These are phyloP conservation scores for Mycogone perniciosa DNA, from an alignment of 2,329 filamentous ascomycete species.

Conservation along the genomic window DNA sequence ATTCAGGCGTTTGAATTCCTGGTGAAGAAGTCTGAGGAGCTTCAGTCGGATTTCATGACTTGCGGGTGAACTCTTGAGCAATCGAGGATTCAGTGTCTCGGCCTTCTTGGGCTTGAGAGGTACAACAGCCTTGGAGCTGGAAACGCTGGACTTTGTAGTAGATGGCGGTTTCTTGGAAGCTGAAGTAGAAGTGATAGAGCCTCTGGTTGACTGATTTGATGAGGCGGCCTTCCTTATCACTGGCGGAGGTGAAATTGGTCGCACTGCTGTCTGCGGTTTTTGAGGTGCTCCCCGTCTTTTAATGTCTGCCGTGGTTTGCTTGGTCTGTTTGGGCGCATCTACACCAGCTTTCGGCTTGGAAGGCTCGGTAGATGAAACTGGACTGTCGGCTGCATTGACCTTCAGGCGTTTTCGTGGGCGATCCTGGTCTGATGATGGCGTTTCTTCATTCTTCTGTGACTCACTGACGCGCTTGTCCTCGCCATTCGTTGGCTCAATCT, in stretches of 20 bases:
- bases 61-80: slow-evolving; percentile 53
- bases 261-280: slow-evolving; percentile 20
- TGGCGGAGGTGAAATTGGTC: slow-evolving; percentile 30
- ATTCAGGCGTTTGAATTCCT: slow-evolving; percentile 62
- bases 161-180: slow-evolving; percentile 10
- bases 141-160: background rate
- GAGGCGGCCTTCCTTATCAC: slow-evolving; percentile 21
- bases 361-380: slow-evolving; percentile 9
- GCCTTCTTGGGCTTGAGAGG: slow-evolving; percentile 21
- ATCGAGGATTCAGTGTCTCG: slow-evolving; percentile 61
- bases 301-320: background rate
- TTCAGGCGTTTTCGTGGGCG: slow-evolving; percentile 26
- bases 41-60: slow-evolving; percentile 49
- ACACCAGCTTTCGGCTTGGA: slow-evolving; percentile 1
- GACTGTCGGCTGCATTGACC: slow-evolving; percentile 16
- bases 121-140: slow-evolving; percentile 13
- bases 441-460: background rate
- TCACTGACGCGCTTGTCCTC: background rate
- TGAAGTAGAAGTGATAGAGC: slow-evolving; percentile 11
- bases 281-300: slow-evolving; percentile 1
- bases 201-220: slow-evolving; percentile 7
- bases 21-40: slow-evolving; percentile 57
- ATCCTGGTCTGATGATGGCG: slow-evolving; percentile 20
- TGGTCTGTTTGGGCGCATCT: background rate
- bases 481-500: slow-evolving; percentile 6